Conservation (phyloP, 2,329 filamentous ascomycete species). For the Aspergillus quadricinctus region DNA sequence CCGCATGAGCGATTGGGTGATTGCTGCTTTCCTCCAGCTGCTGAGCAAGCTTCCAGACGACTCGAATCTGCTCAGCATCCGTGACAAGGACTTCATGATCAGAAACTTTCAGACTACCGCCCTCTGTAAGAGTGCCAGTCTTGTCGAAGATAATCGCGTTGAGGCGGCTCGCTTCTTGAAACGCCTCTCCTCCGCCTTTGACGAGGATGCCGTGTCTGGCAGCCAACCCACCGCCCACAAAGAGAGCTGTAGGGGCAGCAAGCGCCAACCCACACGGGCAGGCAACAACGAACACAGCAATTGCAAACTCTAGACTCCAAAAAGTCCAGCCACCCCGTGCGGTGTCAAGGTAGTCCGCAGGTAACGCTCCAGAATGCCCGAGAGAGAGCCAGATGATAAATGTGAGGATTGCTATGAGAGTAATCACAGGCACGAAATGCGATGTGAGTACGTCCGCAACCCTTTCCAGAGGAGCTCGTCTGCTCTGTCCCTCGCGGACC, state of each 20-base stretch:
- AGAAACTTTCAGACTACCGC: slow-evolving; percentile 54
- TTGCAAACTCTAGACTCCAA: slow-evolving; percentile 62
- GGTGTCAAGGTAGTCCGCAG: slow-evolving; percentile 49
- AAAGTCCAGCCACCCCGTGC: slow-evolving; percentile 48
- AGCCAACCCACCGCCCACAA: slow-evolving; percentile 75
- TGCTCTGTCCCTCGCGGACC: slow-evolving; percentile 47
- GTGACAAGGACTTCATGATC: slow-evolving; percentile 43
- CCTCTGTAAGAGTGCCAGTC: slow-evolving; percentile 74
- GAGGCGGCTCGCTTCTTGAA: slow-evolving; percentile 75
- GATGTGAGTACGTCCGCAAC: slow-evolving; percentile 46
- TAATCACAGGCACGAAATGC: slow-evolving; percentile 48
- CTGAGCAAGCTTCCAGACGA: slow-evolving; percentile 45
- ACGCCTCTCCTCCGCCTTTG: slow-evolving; percentile 79
- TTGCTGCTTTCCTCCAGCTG: slow-evolving; percentile 56
- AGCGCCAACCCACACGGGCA: slow-evolving; percentile 81
- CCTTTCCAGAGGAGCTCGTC: slow-evolving; percentile 46
- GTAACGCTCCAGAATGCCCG: slow-evolving; percentile 40
- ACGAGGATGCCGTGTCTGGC: slow-evolving; percentile 76
- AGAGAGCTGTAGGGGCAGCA: slow-evolving; percentile 82
- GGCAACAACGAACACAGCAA: slow-evolving; percentile 81
- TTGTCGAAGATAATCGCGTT: slow-evolving; percentile 85
- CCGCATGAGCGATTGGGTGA: slow-evolving; percentile 56
- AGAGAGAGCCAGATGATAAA: slow-evolving; percentile 46
- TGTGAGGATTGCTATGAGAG: slow-evolving; percentile 44
- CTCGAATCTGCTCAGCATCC: slow-evolving; percentile 29